Conservation (phyloP, 139 green algal genomes). For the Microglena sp. region DNA sequence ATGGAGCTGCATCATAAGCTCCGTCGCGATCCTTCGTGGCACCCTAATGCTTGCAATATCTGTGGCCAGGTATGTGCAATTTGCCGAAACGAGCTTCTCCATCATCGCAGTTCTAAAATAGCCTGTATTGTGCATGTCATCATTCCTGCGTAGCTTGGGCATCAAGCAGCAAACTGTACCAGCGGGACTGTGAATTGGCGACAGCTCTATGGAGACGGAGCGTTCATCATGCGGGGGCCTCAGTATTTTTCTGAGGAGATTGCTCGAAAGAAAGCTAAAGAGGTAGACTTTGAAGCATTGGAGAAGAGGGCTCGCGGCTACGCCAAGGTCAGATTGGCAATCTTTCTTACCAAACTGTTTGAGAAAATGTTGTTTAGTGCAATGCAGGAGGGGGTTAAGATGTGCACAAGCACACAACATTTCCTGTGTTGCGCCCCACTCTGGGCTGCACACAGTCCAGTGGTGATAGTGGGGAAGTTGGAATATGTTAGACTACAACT, state of each 20-base stretch:
- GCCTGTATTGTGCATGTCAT: background rate
- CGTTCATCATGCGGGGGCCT: slow-evolving; percentile 54
- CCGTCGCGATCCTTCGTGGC: slow-evolving; percentile 73
- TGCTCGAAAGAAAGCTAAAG: slow-evolving; percentile 32
- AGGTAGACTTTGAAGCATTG: slow-evolving; percentile 50
- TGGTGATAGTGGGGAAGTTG: too few relatives aligned
- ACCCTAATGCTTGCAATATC: slow-evolving; percentile 78
- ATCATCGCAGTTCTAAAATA: background rate
- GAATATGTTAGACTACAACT: too few relatives aligned
- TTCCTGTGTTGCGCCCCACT: too few relatives aligned
- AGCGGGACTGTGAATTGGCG: slow-evolving; percentile 87
- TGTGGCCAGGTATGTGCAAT: slow-evolving; percentile 59
- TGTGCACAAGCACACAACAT: background rate
- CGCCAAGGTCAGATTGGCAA: slow-evolving; percentile 44
- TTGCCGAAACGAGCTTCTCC: background rate
- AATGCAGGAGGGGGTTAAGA: too few relatives aligned
- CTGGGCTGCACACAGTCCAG: too few relatives aligned
- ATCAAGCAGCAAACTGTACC: slow-evolving; percentile 76
- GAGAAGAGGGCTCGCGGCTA: slow-evolving; percentile 48
- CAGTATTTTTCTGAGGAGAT: slow-evolving; percentile 63
- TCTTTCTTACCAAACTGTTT: background rate
- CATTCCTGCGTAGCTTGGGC: slow-evolving; percentile 57
- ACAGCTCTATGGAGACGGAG: slow-evolving; percentile 71
- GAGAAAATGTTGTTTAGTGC: background rate
- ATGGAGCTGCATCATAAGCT: slow-evolving; percentile 87